Base-by-base conservation (phyloP, 1,284 basidiomycete genomes). In the Austroboletus novae-zelandiae region DNA sequence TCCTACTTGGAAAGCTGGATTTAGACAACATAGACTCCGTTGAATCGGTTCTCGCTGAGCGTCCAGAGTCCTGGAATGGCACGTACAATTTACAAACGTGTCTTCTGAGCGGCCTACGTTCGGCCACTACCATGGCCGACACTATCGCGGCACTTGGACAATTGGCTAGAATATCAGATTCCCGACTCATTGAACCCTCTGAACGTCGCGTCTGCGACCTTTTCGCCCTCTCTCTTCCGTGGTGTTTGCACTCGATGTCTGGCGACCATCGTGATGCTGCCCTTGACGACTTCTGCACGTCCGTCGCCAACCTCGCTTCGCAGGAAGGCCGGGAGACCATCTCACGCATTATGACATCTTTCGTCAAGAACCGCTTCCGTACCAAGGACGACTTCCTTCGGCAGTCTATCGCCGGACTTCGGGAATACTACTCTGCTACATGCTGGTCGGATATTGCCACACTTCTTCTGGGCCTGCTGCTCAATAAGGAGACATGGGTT, bases 331-430 rank as follows among this genome's bases (percentile, higher is more conserved):
- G 84, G 45, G 78, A 82, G 11, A 90, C 88, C 59, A 87, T 97
- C 57, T 76, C 83, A 51, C 86, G 91, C 31, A 88, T 98, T 59
- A 89, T 96, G 80, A 87, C 79, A 2, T 95, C 92, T 8, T 94
- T 96, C 57, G 84, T 91, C 37, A 92, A 91, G 68, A 76, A 79
- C 20, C 88, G 92, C 40, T 98, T 98, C 77, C 79, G 94, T 40
- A 93, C 93, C 2, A 89, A 89, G 65, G 95, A 98, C 50, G 94
- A 98, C 68, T 94, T 98, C 68, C 79, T 96, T 51, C 84, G 93
- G 3, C 94, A 98, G 65, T 94, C 93, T 0, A 86, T 93, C 17
- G 77, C 83, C 3, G 87, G 89, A 57, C 77, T 98, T 39, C 83
- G 91, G 29, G 91, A 95, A 61, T 83, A 92, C 62, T 94, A 89